A percentile compares a stretch with the other conserved stretches of the same genome.
phyloP scores from a whole-genome alignment of 805 yeast species.

The Cyberlindnera bimundalis region DNA sequence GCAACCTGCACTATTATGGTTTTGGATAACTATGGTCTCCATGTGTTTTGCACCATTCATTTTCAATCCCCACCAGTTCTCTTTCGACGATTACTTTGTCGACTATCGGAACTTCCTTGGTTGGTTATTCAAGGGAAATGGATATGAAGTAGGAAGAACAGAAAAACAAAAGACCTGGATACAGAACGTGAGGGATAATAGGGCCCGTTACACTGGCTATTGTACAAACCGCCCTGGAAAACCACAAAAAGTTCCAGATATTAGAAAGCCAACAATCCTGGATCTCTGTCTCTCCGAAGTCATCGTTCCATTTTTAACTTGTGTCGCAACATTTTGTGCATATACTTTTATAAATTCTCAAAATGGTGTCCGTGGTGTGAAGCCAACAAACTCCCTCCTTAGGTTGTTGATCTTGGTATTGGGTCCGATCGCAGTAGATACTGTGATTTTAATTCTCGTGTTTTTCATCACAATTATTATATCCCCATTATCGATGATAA shows the following conservation, averaged over 20 bases:
- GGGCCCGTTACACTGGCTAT: constrained; percentile 91
- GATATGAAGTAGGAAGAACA: constrained; percentile 47
- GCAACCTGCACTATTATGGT: constrained; percentile 71
- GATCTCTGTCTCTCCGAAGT: constrained; percentile 81
- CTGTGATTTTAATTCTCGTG: constrained; percentile 29
- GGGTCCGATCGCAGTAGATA: constrained; percentile 44
- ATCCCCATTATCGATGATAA: constrained; percentile 40
- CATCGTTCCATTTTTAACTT: constrained; percentile 64
- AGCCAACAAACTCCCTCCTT: constrained; percentile 53
- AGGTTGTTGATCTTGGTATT: constrained; percentile 54
- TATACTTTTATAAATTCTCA: constrained; percentile 83
- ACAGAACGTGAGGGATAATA: constrained; percentile 63
- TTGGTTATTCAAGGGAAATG: constrained; percentile 83
- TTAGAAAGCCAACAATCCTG: constrained; percentile 71
- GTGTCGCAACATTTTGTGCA: constrained; percentile 67
- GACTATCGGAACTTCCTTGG: constrained; percentile 61
- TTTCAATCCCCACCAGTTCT: constrained; percentile 76
- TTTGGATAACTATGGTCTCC: constrained; percentile 68
- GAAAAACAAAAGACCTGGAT: constrained; percentile 60
- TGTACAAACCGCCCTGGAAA: constrained; percentile 39
- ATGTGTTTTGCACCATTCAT: constrained; percentile 68
- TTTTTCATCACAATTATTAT: constrained; percentile 43
- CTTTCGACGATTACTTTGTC: constrained; percentile 63
- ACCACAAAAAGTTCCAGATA: constrained; percentile 38
- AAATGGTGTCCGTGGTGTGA: constrained; percentile 63